A percentile compares a stretch with the other conserved stretches of the same genome.
phyloP scores from a whole-genome alignment of 2,329 filamentous ascomycete genomes.

The Cladorrhinum sp. region DNA sequence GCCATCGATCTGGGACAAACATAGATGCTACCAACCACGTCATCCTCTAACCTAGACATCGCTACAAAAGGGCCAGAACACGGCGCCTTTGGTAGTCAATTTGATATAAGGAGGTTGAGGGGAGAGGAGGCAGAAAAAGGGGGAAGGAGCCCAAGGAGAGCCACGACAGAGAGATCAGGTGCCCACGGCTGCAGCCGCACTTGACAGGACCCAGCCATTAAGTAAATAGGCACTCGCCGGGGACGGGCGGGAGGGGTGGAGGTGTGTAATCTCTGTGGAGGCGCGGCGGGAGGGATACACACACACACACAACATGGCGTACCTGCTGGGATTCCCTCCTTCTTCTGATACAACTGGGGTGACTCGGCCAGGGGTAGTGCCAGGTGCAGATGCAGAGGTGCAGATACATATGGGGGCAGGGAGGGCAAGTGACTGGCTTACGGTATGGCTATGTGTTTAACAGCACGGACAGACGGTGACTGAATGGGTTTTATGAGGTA shows the following conservation, averaged over 20 bases:
- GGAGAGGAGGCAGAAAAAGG: background rate
- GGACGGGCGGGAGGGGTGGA: background rate
- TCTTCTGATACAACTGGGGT: background rate
- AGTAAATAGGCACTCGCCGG: conserved; percentile 1
- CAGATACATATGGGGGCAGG: background rate
- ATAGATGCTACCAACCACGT: conserved; percentile 14
- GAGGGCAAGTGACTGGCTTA: background rate
- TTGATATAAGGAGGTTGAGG: conserved; percentile 1
- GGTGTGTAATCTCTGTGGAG: background rate
- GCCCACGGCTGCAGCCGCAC: conserved; percentile 9
- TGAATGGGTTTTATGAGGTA: background rate
- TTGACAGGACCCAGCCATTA: conserved; percentile 10
- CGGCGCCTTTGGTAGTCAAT: background rate
- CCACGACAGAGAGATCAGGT: conserved; percentile 3
- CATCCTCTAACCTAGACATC: conserved; percentile 6
- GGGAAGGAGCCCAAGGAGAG: background rate
- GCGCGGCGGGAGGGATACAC: background rate
- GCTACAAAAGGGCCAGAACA: background rate
- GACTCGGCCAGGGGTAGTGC: background rate
- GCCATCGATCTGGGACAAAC: background rate
- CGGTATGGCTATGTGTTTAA: background rate
- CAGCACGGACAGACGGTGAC: background rate
- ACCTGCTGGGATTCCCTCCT: background rate
- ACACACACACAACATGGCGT: background rate
- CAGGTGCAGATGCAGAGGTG: background rate